Conservation (phyloP, 1,139 yeast genomes). For the Kodamaea plutei region DNA sequence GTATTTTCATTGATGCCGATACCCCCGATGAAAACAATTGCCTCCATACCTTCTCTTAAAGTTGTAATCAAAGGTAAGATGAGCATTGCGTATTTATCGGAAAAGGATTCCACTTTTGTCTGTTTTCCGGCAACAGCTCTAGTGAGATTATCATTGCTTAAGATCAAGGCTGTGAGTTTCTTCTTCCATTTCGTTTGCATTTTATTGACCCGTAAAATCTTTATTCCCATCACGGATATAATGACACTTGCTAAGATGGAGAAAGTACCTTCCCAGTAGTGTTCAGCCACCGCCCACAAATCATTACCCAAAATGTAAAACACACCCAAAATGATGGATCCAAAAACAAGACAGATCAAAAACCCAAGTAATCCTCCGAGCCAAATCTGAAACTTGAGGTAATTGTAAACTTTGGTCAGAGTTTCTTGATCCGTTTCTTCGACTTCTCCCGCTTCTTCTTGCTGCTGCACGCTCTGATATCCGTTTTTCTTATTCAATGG, state of each 20-base stretch:
- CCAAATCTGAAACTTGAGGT: slow-evolving; percentile 38
- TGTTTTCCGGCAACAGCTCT: slow-evolving; percentile 5
- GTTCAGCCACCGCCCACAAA: slow-evolving; percentile 43
- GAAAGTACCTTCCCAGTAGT: slow-evolving; percentile 46
- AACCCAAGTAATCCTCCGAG: slow-evolving; percentile 40
- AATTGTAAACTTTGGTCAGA: slow-evolving; percentile 13
- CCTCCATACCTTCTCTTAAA: slow-evolving; percentile 46
- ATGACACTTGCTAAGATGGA: slow-evolving; percentile 42
- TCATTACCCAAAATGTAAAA: slow-evolving; percentile 39
- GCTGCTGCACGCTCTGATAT: slow-evolving; percentile 1
- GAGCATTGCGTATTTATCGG: slow-evolving; percentile 38
- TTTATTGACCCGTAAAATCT: slow-evolving; percentile 45
- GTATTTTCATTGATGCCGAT: slow-evolving; percentile 45
- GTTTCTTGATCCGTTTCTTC: slow-evolving; percentile 3
- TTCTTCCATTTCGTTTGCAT: slow-evolving; percentile 86
- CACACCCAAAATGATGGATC: slow-evolving; percentile 32
- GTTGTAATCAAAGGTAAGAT: slow-evolving; percentile 45
- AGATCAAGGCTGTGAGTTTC: slow-evolving; percentile 37
- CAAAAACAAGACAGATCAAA: slow-evolving; percentile 33
- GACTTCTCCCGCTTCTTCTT: slow-evolving; percentile 1
- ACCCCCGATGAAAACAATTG: slow-evolving; percentile 46
- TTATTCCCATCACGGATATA: slow-evolving; percentile 44
- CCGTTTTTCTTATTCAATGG: slow-evolving; percentile 2
- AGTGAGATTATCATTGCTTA: slow-evolving; percentile 8
- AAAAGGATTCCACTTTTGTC: slow-evolving; percentile 3